Evolutionary conservation across 2,329 filamentous ascomycete species (phyloP), one percentile per base, ranked within the genome.

Genomic region (Cytospora chrysosperma): DNA sequence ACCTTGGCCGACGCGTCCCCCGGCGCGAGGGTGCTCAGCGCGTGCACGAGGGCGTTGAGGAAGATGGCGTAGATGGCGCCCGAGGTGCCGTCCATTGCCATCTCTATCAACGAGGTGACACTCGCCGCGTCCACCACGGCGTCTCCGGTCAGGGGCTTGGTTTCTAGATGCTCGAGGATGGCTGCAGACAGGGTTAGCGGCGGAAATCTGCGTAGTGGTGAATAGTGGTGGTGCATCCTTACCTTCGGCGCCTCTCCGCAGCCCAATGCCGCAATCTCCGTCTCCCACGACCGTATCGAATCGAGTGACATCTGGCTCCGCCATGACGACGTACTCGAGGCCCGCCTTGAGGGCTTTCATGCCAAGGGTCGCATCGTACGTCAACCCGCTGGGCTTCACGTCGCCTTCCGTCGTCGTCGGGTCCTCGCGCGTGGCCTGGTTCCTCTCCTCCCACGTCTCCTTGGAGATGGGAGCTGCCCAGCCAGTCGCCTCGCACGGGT

Each of bases 251-350:
- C 93, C 93, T 66, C 92, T 87, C 79, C 92, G 92, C 66, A 97
- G 80, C 6, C 92, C 92, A 63, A 92, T 91, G 12, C 93, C 93
- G 71, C 93, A 97, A 76, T 97, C 93, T 54, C 93, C 93, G 72
- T 97, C 93, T 50, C 93, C 93, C 27, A 96, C 92, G 15, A 95
- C 86, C 0, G 92, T 96, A 72, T 92, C 90, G 70, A 86, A 92
- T 56, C 79, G 83, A 0, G 90, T 92, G 57, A 92, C 82, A 57
- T 91, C 87, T 1, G 89, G 87, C 73, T 93, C 90, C 1, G 82
- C 88, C 0, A 79, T 81, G 66, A 92, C 83, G 17, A 93, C 78
- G 40, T 79, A 80, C 56, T 89, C 77, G 19, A 92, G 78, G 0
- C 81, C 90, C 19, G 76, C 78, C 24, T 75, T 81, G 49, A 93